Conservation (phyloP, 495 filamentous ascomycete species). For the Hypoxylon fuscum region DNA sequence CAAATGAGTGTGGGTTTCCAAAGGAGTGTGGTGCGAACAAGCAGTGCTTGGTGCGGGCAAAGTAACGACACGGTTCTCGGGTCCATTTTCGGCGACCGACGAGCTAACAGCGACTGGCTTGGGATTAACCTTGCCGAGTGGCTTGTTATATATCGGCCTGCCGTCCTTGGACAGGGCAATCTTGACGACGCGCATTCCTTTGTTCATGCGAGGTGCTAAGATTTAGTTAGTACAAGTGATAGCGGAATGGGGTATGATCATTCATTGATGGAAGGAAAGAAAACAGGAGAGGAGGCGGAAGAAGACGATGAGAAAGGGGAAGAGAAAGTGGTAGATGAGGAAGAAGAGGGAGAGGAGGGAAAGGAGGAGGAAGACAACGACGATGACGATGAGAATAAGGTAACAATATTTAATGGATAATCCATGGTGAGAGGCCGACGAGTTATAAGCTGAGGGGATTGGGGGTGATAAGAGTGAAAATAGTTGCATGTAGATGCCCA, state of each 20-base stretch:
- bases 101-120: neutral
- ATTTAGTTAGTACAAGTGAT: neutral
- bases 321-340: neutral
- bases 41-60: neutral
- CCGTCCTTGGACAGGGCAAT: neutral
- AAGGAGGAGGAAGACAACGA: neutral
- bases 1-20: neutral
- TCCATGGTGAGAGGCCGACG: too few relatives aligned
- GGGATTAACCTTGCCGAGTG: too few relatives aligned
- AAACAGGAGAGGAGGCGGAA: neutral
- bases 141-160: too few relatives aligned
- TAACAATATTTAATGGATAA: too few relatives aligned
- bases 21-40: neutral
- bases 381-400: neutral
- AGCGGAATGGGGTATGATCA: too few relatives aligned
- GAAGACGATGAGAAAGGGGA: neutral
- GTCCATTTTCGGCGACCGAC: neutral
- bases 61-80: neutral
- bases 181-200: conserved; percentile 26
- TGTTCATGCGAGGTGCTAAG: conserved; percentile 33
- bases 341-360: neutral
- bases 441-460: neutral
- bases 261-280: neutral
- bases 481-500: too few relatives aligned
- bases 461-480: neutral